Conservation (phyloP, 2,329 filamentous ascomycete genomes). For the Cercospora canescens region DNA sequence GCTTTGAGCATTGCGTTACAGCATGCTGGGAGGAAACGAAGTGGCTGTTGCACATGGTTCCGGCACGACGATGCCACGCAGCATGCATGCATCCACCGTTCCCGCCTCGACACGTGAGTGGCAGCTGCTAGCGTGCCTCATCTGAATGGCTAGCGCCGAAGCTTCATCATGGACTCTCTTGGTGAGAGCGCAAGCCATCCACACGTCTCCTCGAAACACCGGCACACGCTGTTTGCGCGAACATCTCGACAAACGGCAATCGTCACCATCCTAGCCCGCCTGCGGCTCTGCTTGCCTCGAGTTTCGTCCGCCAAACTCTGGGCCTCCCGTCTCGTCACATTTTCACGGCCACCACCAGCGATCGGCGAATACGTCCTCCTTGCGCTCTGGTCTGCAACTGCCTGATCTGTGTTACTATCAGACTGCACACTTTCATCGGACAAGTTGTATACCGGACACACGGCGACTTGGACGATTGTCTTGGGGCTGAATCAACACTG, state of each 20-base stretch:
- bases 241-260: not conserved
- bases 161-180: slow-evolving; percentile 2
- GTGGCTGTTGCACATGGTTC: not conserved
- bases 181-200: not conserved
- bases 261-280: slow-evolving; percentile 8
- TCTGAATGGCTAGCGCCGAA: slow-evolving; percentile 2
- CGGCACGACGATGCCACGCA: not conserved
- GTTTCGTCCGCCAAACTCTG: slow-evolving; percentile 13
- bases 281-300: slow-evolving; percentile 4
- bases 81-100: not conserved
- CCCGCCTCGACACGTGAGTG: not conserved
- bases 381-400: not conserved
- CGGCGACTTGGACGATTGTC: not conserved
- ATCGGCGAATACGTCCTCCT: not conserved
- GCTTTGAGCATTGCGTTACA: not conserved
- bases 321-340: not conserved
- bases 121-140: not conserved
- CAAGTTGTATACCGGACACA: not conserved
- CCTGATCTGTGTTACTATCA: not conserved
- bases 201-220: slow-evolving; percentile 1
- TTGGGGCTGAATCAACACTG: not conserved
- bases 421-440: not conserved
- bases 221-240: not conserved
- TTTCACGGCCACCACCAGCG: slow-evolving; percentile 1
- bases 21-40: not conserved